Evolutionary conservation across 108 stramenopile species (phyloP).

Genomic region (Craspedostauros australis): DNA sequence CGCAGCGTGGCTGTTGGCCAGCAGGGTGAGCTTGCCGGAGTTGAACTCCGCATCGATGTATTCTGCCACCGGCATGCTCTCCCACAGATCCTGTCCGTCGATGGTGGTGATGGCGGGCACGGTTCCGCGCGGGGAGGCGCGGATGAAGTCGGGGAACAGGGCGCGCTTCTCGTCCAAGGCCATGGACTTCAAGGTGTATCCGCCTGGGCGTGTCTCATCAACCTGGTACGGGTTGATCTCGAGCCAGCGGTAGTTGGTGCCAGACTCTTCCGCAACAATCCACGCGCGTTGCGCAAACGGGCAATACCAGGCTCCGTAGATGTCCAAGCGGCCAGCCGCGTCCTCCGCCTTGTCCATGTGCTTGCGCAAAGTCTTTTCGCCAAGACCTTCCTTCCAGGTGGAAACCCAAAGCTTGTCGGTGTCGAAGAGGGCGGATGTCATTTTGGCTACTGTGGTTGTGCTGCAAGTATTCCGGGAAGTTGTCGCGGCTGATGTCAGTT

Average conservation of each 20-base stretch:
- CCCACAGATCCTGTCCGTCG: background rate
- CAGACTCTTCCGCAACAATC: slow-evolving; percentile 18
- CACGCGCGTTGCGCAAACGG: slow-evolving; percentile 29
- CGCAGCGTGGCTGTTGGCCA: background rate
- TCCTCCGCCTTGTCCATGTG: too few relatives aligned
- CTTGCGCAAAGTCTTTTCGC: background rate
- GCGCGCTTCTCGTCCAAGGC: background rate
- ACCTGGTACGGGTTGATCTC: background rate
- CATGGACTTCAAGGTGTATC: slow-evolving; percentile 4
- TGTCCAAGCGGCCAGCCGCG: too few relatives aligned
- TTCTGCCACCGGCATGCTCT: slow-evolving; percentile 1
- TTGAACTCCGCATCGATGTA: background rate
- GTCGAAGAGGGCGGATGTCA: slow-evolving; percentile 7
- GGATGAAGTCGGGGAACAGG: background rate
- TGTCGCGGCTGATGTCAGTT: too few relatives aligned
- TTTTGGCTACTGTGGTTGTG: too few relatives aligned
- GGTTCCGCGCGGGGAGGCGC: background rate
- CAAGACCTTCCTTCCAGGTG: slow-evolving; percentile 4
- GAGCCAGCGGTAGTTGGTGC: background rate
- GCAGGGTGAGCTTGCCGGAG: too few relatives aligned
- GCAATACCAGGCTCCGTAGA: slow-evolving; percentile 9
- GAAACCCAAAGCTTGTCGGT: slow-evolving; percentile 2
- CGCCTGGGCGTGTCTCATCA: background rate
- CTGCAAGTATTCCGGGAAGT: too few relatives aligned
- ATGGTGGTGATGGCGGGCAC: background rate